A percentile compares a stretch with the other conserved stretches of the same genome.
Evolutionary conservation across 768 basidiomycete species (phyloP).

Genomic region (Infundibulicybe gibba): DNA sequence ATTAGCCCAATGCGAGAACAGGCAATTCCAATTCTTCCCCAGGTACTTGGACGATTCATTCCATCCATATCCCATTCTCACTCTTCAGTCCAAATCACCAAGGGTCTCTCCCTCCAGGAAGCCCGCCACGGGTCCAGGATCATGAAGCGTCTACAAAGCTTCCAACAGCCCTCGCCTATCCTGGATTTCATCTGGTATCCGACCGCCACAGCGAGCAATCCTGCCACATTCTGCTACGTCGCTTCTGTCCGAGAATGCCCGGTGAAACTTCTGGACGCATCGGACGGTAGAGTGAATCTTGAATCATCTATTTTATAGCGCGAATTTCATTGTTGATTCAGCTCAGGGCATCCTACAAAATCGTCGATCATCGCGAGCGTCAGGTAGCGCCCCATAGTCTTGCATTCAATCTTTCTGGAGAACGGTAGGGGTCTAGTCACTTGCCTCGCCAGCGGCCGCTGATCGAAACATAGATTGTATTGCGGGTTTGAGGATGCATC

Average conservation of each 20-base stretch:
- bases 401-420: slow-evolving; percentile 66
- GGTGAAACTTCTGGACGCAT: slow-evolving; percentile 79
- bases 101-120: too few species aligned
- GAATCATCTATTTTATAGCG: neutral
- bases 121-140: too few species aligned
- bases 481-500: slow-evolving; percentile 26
- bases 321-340: slow-evolving; percentile 27
- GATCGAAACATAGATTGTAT: slow-evolving; percentile 9
- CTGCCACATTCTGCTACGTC: slow-evolving; percentile 76
- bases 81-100: too few species aligned
- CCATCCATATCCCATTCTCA: neutral
- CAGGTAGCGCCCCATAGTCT: slow-evolving; percentile 84
- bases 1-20: slow-evolving; percentile 70
- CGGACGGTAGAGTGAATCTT: slow-evolving; percentile 59
- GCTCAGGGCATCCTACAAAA: slow-evolving; percentile 89
- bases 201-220: slow-evolving; percentile 51
- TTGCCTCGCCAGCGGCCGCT: neutral
- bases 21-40: slow-evolving; percentile 53
- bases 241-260: slow-evolving; percentile 84
- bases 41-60: slow-evolving; percentile 31
- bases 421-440: slow-evolving; percentile 48
- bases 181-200: slow-evolving; percentile 88
- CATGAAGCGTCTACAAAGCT: slow-evolving; percentile 6
- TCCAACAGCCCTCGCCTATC: slow-evolving; percentile 67
- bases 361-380: slow-evolving; percentile 92